Evolutionary conservation across 1,139 yeast species (phyloP).

Genomic region (Debaryomyces robertsiae): DNA sequence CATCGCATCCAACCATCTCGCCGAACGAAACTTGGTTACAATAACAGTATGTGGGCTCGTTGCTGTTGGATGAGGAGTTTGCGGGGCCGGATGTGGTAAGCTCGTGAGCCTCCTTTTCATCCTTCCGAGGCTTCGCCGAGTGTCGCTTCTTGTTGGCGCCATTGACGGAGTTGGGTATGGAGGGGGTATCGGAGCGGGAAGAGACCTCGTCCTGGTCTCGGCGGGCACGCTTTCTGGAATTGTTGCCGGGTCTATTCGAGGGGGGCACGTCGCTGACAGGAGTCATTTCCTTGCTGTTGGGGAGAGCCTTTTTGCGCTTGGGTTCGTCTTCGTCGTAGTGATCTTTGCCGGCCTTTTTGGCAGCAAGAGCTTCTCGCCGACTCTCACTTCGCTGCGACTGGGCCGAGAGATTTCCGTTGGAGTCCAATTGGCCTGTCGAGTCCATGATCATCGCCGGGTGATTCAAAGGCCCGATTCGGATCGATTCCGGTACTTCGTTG

Average conservation of each 20-base stretch:
- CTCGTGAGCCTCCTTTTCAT: conserved; percentile 23
- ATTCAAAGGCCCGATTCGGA: conserved; percentile 71
- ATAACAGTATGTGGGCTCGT: conserved; percentile 89
- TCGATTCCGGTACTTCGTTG: conserved; percentile 71
- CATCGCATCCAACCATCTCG: conserved; percentile 99
- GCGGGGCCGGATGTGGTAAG: conserved; percentile 1
- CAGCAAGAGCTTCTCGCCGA: conserved; percentile 90
- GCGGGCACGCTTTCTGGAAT: conserved; percentile 24
- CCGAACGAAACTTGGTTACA: conserved; percentile 97
- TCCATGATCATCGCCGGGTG: conserved; percentile 86
- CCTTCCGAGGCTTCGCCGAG: conserved; percentile 28
- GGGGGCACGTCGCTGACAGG: conserved; percentile 9
- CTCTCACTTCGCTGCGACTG: conserved; percentile 79
- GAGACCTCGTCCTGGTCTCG: conserved; percentile 22
- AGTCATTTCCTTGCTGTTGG: conserved; percentile 9
- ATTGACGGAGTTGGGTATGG: conserved; percentile 10
- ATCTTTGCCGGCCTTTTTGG: conserved; percentile 61
- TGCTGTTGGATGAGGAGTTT: conserved; percentile 15
- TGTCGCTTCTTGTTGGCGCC: conserved; percentile 28
- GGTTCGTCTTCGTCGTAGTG: conserved; percentile 35
- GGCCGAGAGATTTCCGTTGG: conserved; percentile 51
- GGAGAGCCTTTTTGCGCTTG: conserved; percentile 13
- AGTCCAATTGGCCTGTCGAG: conserved; percentile 40
- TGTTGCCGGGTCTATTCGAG: conserved; percentile 5
- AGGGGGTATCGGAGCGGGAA: conserved; percentile 22